phyloP scores from a whole-genome alignment of 805 yeast genomes.

The Lipomyces sp. region DNA sequence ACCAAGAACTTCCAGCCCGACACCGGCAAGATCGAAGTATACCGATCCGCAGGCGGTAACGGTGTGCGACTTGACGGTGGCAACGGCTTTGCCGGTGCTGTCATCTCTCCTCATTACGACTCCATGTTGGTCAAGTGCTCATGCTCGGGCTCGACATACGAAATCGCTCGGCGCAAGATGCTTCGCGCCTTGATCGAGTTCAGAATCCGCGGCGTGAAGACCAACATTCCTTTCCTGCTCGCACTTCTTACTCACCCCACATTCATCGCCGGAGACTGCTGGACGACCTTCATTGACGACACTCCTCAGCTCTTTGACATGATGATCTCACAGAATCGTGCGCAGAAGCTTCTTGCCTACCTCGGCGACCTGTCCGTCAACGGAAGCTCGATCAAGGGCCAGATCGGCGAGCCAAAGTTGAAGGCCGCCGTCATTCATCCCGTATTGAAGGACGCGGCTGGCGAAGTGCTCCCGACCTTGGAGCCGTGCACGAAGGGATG shows the following conservation, averaged over 20 bases:
- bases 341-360: slow-evolving; percentile 86
- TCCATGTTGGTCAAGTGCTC: slow-evolving; percentile 97
- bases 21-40: slow-evolving; percentile 96
- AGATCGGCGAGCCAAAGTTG: slow-evolving; percentile 86
- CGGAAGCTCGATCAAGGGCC: slow-evolving; percentile 95
- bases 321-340: slow-evolving; percentile 94
- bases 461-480: slow-evolving; percentile 58
- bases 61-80: slow-evolving; percentile 99
- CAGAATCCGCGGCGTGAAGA: slow-evolving; percentile 98
- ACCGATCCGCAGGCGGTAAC: slow-evolving; percentile 98
- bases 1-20: slow-evolving; percentile 96
- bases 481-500: slow-evolving; percentile 72
- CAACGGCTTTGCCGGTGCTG: slow-evolving; percentile 95
- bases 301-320: slow-evolving; percentile 94
- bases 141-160: slow-evolving; percentile 95
- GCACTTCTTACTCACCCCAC: slow-evolving; percentile 88
- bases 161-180: slow-evolving; percentile 97
- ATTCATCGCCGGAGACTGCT: slow-evolving; percentile 80
- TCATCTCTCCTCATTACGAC: slow-evolving; percentile 95
- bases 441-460: slow-evolving; percentile 58
- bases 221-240: slow-evolving; percentile 93
- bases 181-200: slow-evolving; percentile 93
- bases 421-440: slow-evolving; percentile 74
- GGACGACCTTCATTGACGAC: slow-evolving; percentile 99
- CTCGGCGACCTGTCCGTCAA: slow-evolving; percentile 92